These are phyloP conservation scores for Pezicula neosporulosa DNA, from an alignment of 2,329 filamentous ascomycete genomes.

Conservation along the genomic window DNA sequence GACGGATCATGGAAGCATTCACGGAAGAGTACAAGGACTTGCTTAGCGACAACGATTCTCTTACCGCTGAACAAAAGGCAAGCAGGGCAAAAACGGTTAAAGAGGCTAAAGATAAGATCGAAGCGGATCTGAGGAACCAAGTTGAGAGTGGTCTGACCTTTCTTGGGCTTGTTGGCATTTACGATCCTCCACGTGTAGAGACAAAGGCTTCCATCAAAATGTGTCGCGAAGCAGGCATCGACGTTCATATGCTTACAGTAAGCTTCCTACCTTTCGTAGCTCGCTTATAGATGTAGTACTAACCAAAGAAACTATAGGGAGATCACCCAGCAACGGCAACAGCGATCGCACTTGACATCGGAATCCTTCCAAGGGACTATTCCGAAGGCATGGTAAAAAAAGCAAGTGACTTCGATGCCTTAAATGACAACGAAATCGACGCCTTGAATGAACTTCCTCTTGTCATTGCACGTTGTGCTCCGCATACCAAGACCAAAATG, in stretches of 20 bases:
- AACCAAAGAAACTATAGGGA: conserved; percentile 9
- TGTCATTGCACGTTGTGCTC: conserved; percentile 51
- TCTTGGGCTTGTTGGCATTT: conserved; percentile 53
- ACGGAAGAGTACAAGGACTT: too few species aligned
- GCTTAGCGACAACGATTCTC: too few species aligned
- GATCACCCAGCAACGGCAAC: conserved; percentile 54
- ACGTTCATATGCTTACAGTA: conserved; percentile 77
- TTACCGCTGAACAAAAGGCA: too few species aligned
- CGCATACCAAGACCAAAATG: conserved; percentile 51
- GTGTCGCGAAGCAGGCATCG: conserved; percentile 65
- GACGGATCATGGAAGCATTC: not conserved
- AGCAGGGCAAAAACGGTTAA: not conserved
- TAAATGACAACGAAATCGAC: conserved; percentile 47
- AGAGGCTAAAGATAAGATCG: conserved; percentile 6
- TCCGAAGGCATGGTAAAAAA: conserved; percentile 49
- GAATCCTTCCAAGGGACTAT: conserved; percentile 44
- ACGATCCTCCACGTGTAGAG: conserved; percentile 56
- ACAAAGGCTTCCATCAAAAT: conserved; percentile 55
- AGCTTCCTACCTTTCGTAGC: not conserved
- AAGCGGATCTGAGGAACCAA: conserved; percentile 25
- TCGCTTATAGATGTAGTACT: not conserved
- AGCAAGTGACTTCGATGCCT: conserved; percentile 42
- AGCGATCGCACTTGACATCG: conserved; percentile 54
- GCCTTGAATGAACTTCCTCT: conserved; percentile 44
- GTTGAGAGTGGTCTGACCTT: conserved; percentile 52